A percentile compares a stretch with the other conserved stretches of the same genome.
These are phyloP conservation scores for Trichoderma citrinoviride DNA, from an alignment of 2,329 filamentous ascomycete species.

Conservation along the genomic window DNA sequence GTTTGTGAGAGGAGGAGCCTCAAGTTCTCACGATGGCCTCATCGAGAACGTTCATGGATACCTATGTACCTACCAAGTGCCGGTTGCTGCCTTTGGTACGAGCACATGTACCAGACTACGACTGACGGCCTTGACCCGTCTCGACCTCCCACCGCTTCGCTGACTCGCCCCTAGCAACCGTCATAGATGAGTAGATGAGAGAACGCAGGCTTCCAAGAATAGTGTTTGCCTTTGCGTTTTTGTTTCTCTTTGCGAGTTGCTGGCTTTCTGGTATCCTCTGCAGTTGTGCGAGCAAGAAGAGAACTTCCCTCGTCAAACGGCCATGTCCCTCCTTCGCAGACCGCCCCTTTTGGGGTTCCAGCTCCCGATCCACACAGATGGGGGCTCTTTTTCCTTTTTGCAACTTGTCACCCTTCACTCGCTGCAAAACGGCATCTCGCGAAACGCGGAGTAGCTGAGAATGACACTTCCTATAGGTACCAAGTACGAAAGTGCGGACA, in stretches of 20 bases:
- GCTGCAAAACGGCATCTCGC: background rate
- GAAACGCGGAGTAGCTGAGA: background rate
- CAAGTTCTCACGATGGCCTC: slow-evolving; percentile 19
- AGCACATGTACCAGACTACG: background rate
- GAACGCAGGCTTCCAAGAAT: slow-evolving; percentile 5
- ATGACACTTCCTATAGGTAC: background rate
- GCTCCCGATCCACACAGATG: background rate
- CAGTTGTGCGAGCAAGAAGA: background rate
- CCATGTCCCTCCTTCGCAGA: background rate
- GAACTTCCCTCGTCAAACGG: background rate
- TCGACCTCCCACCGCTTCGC: background rate
- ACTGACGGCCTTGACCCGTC: background rate
- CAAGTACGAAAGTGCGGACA: background rate
- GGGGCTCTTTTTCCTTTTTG: background rate
- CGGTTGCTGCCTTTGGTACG: background rate
- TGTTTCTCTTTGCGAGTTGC: background rate
- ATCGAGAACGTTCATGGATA: background rate
- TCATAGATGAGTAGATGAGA: too few relatives aligned
- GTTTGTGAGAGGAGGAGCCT: background rate
- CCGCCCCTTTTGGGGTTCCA: slow-evolving; percentile 18
- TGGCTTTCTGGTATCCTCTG: background rate
- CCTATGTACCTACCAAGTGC: too few relatives aligned
- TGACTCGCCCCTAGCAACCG: slow-evolving; percentile 1
- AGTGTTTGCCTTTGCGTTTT: background rate
- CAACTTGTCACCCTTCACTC: background rate